These are phyloP conservation scores for Allium sativum DNA, from an alignment of 106 monocot species.

Conservation along the genomic window DNA sequence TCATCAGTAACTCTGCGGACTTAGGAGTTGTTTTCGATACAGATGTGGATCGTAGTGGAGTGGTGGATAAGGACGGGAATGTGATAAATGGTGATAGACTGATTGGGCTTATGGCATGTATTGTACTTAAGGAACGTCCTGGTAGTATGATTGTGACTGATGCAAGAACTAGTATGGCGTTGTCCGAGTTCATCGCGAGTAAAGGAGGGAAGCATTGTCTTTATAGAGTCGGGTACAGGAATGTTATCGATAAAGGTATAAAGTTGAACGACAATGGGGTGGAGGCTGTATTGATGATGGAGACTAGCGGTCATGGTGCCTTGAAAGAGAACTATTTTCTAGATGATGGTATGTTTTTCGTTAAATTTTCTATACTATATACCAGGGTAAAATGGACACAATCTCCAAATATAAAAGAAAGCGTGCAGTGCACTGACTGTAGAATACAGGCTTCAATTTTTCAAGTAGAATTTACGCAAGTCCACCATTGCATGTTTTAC, in stretches of 20 bases:
- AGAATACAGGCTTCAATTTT: too few relatives aligned
- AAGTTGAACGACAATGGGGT: constrained; percentile 36
- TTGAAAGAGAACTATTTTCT: constrained; percentile 51
- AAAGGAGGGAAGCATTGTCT: constrained; percentile 40
- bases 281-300: constrained; percentile 55
- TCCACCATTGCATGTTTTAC: too few relatives aligned
- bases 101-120: constrained; percentile 42
- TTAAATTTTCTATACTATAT: neutral
- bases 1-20: constrained; percentile 24
- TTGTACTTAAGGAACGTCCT: constrained; percentile 35
- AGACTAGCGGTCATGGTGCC: constrained; percentile 47
- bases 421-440: too few relatives aligned
- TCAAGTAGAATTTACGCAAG: too few relatives aligned
- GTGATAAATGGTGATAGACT: constrained; percentile 39
- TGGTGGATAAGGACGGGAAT: constrained; percentile 27
- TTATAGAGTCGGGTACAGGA: constrained; percentile 50
- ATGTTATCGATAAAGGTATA: constrained; percentile 46
- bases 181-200: constrained; percentile 27
- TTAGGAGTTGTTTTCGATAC: constrained; percentile 57
- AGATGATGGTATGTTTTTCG: constrained; percentile 29
- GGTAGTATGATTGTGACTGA: constrained; percentile 42
- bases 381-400: too few relatives aligned
- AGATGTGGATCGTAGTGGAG: constrained; percentile 58
- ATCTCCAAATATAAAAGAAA: too few relatives aligned
- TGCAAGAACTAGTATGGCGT: constrained; percentile 36